Conservation (phyloP, 1,284 basidiomycete genomes). For the Moesziomyces antarcticus region DNA sequence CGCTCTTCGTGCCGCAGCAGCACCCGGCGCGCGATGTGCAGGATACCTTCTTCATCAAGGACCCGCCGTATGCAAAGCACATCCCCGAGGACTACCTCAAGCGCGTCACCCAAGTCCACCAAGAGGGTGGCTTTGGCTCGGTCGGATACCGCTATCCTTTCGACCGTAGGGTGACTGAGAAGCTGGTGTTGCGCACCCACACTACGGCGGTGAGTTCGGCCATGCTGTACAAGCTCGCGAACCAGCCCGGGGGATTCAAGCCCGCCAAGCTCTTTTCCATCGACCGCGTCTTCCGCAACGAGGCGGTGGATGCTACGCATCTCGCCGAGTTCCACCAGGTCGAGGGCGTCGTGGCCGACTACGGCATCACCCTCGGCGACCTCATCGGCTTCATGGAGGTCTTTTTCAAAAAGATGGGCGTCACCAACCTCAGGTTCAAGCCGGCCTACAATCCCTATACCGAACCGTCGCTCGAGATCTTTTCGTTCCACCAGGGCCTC, state of each 20-base stretch:
- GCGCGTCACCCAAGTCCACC: conserved; percentile 87
- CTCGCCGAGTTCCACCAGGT: conserved; percentile 99
- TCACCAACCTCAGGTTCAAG: conserved; percentile 92
- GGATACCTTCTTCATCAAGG: conserved; percentile 98
- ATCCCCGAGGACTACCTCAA: conserved; percentile 89
- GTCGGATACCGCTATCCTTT: conserved; percentile 99
- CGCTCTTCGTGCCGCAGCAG: conserved; percentile 97
- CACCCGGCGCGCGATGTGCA: conserved; percentile 98
- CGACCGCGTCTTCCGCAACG: conserved; percentile 98
- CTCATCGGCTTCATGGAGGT: conserved; percentile 78
- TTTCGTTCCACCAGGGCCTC: conserved; percentile 94
- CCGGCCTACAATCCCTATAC: conserved; percentile 83
- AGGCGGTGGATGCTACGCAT: conserved; percentile 99
- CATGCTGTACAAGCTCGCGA: conserved; percentile 84
- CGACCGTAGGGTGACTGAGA: conserved; percentile 88
- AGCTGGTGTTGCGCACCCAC: conserved; percentile 93
- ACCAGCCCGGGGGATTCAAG: conserved; percentile 81
- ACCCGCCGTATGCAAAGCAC: conserved; percentile 81
- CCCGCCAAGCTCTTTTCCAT: conserved; percentile 98
- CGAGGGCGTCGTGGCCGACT: conserved; percentile 97
- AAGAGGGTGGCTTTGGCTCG: conserved; percentile 90
- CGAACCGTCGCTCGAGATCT: conserved; percentile 98
- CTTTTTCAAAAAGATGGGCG: conserved; percentile 98
- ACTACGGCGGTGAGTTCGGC: conserved; percentile 94
- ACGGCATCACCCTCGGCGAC: conserved; percentile 92